Evolutionary conservation across 2,329 filamentous ascomycete genomes (phyloP), one percentile per base, ranked within the genome.

Genomic region (Acrocalymma vagum): DNA sequence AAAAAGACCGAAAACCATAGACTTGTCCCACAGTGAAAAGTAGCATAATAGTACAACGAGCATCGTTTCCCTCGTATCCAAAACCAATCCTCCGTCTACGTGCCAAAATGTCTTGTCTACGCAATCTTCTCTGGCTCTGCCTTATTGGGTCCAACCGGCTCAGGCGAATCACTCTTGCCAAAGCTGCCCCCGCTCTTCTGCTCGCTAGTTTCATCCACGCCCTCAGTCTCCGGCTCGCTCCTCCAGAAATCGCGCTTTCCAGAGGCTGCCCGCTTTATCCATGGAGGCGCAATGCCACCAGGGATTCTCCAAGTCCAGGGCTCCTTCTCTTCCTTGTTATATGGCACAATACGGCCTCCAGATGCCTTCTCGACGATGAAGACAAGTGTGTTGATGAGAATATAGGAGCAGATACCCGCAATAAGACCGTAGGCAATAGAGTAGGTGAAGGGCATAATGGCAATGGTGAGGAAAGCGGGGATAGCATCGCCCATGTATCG

Each of bases 391-490:
- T 95, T 95, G 71, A 95, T 79, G 50, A 87, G 63, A 29, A 86
- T 85, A 70, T 95, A 95, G 25, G 83, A 83, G 59, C 86, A 78
- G 58, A 95, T 87, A 36, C 90, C 88, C 2, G 82, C 88, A 55
- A 95, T 95, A 11, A 95, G 78, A 31, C 90, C 90, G 61, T 95
- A 88, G 9, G 90, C 88, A 60, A 95, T 94, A 26, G 85, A 89
- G 75, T 94, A 95, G 2, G 88, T 91, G 72, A 95, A 94, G 0
- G 90, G 90, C 90, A 95, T 95, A 46, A 92, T 73, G 42, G 85
- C 83, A 50, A 95, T 87, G 34, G 88, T 91, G 23, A 95, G 75
- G 72, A 95, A 95, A 3, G 90, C 89, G 0, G 90, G 90, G 16
- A 95, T 79, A 1, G 88, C 86, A 65, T 95, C 90, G 36, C 90